These are phyloP conservation scores for Talaromyces sp. DNA, from an alignment of 2,329 filamentous ascomycete species.

Conservation along the genomic window DNA sequence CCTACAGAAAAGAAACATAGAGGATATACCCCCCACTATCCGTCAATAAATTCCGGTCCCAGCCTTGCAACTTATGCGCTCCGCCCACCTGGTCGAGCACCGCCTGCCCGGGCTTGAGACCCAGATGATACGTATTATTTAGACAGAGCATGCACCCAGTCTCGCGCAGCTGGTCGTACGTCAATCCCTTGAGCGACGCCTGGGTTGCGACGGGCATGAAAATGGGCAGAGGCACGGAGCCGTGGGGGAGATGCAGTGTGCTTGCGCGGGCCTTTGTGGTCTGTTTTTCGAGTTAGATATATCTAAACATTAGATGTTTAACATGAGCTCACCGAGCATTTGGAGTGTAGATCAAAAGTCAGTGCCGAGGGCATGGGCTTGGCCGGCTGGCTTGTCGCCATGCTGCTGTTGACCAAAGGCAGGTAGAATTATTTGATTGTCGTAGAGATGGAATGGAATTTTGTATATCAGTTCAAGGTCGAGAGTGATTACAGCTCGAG, in stretches of 20 bases:
- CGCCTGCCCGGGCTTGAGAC: constrained; percentile 87
- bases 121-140: constrained; percentile 97
- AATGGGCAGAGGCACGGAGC: constrained; percentile 79
- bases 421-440: background rate
- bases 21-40: constrained; percentile 46
- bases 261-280: constrained; percentile 92
- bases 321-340: too few species aligned
- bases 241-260: constrained; percentile 81
- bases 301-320: too few species aligned
- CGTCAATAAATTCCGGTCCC: constrained; percentile 92
- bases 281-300: constrained; percentile 41
- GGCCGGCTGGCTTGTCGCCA: constrained; percentile 2
- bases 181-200: constrained; percentile 89
- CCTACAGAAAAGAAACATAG: background rate
- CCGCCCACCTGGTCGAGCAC: constrained; percentile 83
- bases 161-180: constrained; percentile 82
- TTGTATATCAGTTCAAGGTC: background rate
- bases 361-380: constrained; percentile 54
- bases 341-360: constrained; percentile 69
- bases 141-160: constrained; percentile 86
- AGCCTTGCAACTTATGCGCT: constrained; percentile 89
- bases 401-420: background rate
- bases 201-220: constrained; percentile 99
- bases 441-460: background rate
- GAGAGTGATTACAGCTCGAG: too few species aligned